These are phyloP conservation scores for Heliosperma pusillum DNA, from an alignment of 148 eudicot genomes.

Conservation along the genomic window DNA sequence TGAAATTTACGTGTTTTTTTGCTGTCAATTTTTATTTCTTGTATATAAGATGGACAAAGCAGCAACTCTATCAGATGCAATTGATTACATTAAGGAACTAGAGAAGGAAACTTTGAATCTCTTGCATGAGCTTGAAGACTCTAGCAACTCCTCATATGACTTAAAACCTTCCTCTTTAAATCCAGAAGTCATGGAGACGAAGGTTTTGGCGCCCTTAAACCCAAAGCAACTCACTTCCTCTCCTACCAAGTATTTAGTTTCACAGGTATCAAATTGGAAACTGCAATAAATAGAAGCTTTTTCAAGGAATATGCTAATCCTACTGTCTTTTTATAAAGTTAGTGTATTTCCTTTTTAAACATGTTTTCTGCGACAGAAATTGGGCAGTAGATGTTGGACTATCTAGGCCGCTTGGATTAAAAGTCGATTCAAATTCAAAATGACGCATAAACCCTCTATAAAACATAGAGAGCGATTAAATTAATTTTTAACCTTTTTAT, in stretches of 20 bases:
- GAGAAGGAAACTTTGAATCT: slow-evolving; percentile 34
- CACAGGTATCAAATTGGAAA: slow-evolving; percentile 35
- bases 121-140: slow-evolving; percentile 48
- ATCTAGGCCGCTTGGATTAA: neutral
- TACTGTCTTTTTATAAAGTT: neutral
- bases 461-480: neutral
- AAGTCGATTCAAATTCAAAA: too few relatives aligned
- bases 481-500: neutral
- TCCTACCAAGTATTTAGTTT: slow-evolving; percentile 16
- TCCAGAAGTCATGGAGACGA: slow-evolving; percentile 3
- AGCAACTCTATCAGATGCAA: slow-evolving; percentile 69
- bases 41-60: slow-evolving; percentile 58
- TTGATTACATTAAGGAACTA: slow-evolving; percentile 65
- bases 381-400: neutral
- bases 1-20: neutral
- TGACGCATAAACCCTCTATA: too few relatives aligned
- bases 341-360: neutral
- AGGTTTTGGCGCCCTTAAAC: neutral
- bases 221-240: slow-evolving; percentile 3
- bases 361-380: neutral
- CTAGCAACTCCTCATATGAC: slow-evolving; percentile 11
- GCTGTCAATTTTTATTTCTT: neutral
- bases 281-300: neutral
- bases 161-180: slow-evolving; percentile 14
- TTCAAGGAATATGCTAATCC: neutral